Percentiles rank a stretch among this genome's conserved stretches.
Conservation (phyloP, 371 early-diverging fungal species). For the Mucor ambiguus region DNA sequence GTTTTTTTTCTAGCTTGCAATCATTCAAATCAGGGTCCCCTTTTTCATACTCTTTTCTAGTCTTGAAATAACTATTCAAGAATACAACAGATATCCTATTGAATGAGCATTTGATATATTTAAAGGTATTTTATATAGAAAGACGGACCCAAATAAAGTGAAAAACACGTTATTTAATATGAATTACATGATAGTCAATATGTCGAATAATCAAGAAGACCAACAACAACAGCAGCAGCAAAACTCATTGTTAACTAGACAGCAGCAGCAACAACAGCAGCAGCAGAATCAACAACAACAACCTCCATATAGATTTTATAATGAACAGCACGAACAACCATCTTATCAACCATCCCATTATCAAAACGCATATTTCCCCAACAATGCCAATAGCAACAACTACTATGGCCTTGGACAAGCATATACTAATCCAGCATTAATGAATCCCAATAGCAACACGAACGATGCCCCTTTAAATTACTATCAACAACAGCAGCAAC, state of each 20-base stretch:
- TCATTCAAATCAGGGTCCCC: background rate
- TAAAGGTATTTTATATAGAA: background rate
- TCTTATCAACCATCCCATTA: background rate
- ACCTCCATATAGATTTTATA: background rate
- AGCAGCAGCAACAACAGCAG: background rate
- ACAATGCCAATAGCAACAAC: background rate
- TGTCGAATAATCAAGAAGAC: background rate
- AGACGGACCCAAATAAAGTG: background rate
- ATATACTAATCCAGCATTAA: background rate
- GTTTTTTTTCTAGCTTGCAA: background rate
- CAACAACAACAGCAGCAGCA: background rate
- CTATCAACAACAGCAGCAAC: conserved; percentile 42
- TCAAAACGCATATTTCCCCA: background rate
- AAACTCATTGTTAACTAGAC: background rate
- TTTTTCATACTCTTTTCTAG: background rate
- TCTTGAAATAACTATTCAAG: background rate
- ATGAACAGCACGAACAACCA: conserved; percentile 3
- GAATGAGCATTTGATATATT: background rate
- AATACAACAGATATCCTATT: background rate
- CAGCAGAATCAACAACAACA: no score
- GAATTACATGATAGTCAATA: background rate
- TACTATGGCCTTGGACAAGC: background rate
- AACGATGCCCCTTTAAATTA: conserved; percentile 26
- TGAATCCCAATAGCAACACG: conserved; percentile 23
- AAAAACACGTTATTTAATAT: background rate